Conservation (phyloP, 202 grass and related monocot genomes). For the Brachypodium distachyon region DNA sequence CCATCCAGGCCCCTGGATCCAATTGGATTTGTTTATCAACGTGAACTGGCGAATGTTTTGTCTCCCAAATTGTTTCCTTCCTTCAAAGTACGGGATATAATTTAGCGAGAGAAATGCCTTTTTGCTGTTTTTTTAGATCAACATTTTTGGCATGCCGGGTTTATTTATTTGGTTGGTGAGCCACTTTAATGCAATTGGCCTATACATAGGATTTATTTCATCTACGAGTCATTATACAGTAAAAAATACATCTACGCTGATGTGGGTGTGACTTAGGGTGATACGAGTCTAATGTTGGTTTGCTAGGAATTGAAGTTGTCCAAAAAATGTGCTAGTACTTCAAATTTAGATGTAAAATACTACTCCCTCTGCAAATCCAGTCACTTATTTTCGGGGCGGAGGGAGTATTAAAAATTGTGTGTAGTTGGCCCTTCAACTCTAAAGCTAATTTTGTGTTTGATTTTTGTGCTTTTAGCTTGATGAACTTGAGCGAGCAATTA, state of each 20-base stretch:
- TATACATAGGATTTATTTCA: not conserved
- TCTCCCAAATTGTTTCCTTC: not conserved
- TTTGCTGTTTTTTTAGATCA: too few relatives aligned
- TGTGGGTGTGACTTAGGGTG: not conserved
- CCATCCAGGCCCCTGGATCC: not conserved
- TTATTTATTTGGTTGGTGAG: not conserved
- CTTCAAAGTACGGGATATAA: not conserved
- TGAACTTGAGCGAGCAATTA: conserved; percentile 58
- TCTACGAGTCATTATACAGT: not conserved
- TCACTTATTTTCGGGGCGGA: too few relatives aligned
- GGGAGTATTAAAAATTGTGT: not conserved
- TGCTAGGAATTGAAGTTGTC: not conserved
- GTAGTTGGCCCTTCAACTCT: not conserved
- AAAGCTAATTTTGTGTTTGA: not conserved
- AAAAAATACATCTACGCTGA: not conserved
- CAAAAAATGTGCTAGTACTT: not conserved
- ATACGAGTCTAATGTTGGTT: not conserved
- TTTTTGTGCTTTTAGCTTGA: conserved; percentile 60
- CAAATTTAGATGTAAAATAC: too few relatives aligned
- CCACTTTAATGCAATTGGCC: not conserved
- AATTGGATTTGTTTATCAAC: not conserved
- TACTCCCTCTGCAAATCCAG: too few relatives aligned
- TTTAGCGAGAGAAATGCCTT: not conserved
- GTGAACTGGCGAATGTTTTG: not conserved
- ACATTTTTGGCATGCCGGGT: not conserved